Percentiles rank a stretch among this genome's conserved stretches.
phyloP scores from a whole-genome alignment of 805 yeast species.

The Kodamaea leandrae region DNA sequence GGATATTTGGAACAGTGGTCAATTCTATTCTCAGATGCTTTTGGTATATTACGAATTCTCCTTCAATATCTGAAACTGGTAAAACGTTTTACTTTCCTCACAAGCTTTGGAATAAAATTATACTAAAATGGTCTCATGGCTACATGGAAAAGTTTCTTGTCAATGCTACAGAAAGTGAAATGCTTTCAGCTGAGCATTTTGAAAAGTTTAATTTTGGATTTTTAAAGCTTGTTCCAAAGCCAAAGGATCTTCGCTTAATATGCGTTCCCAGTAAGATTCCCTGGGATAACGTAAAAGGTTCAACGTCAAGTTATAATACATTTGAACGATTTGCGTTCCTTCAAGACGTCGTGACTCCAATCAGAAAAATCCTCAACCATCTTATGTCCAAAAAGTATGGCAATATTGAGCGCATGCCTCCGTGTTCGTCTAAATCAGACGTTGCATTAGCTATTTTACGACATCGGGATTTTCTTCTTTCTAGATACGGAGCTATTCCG shows the following conservation, averaged over 20 bases:
- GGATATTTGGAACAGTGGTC: slow-evolving; percentile 55
- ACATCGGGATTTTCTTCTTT: slow-evolving; percentile 1
- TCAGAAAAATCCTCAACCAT: slow-evolving; percentile 29
- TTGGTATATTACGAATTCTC: slow-evolving; percentile 64
- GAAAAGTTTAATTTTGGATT: slow-evolving; percentile 33
- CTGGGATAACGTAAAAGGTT: neutral
- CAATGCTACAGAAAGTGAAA: neutral
- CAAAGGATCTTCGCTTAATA: slow-evolving; percentile 56
- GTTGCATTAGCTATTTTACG: slow-evolving; percentile 29
- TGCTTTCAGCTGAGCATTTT: neutral
- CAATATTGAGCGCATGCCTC: slow-evolving; percentile 20
- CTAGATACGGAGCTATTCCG: slow-evolving; percentile 19
- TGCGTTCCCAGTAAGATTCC: slow-evolving; percentile 44
- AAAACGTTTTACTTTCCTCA: slow-evolving; percentile 53
- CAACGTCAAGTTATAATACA: slow-evolving; percentile 22
- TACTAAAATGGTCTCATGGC: slow-evolving; percentile 38
- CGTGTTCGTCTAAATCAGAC: slow-evolving; percentile 44
- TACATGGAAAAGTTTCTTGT: slow-evolving; percentile 43
- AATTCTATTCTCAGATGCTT: slow-evolving; percentile 47
- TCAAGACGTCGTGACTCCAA: slow-evolving; percentile 43
- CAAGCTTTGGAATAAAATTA: slow-evolving; percentile 50
- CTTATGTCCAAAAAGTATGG: slow-evolving; percentile 14
- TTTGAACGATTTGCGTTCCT: slow-evolving; percentile 32
- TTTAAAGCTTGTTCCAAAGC: slow-evolving; percentile 59
- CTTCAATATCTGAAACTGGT: slow-evolving; percentile 26